Conservation (phyloP, 1,284 basidiomycete genomes). For the Farysia itapuensis region DNA sequence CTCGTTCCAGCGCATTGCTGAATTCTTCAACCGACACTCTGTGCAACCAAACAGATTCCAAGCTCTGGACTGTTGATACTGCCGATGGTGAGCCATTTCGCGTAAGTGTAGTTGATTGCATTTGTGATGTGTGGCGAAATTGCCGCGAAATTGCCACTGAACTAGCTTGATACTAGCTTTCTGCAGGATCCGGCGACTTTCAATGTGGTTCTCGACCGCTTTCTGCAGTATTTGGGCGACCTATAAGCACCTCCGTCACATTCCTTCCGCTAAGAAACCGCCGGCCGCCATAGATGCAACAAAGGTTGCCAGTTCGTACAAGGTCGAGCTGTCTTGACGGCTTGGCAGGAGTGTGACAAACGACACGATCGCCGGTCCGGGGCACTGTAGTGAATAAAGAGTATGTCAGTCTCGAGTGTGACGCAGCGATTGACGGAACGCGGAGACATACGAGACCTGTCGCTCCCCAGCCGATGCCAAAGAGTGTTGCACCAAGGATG, state of each 20-base stretch:
- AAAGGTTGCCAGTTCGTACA: constrained; percentile 7
- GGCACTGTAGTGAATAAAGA: constrained; percentile 13
- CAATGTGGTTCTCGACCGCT: neutral
- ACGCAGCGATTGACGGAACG: too few relatives aligned
- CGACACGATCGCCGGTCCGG: constrained; percentile 36
- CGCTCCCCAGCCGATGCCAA: constrained; percentile 57
- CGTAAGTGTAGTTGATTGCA: too few relatives aligned
- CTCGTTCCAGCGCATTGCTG: neutral
- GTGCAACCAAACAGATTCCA: constrained; percentile 1
- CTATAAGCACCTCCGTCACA: neutral
- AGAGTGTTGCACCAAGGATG: constrained; percentile 45
- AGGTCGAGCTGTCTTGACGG: constrained; percentile 1
- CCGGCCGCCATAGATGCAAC: constrained; percentile 30
- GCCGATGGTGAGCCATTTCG: constrained; percentile 1
- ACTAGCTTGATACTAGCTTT: too few relatives aligned
- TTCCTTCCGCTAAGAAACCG: constrained; percentile 13
- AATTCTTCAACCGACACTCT: neutral
- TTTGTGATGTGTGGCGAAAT: too few relatives aligned
- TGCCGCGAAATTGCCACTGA: too few relatives aligned
- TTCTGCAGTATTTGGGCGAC: neutral
- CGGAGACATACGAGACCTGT: constrained; percentile 32
- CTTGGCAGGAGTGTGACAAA: constrained; percentile 1
- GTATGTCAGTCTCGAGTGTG: neutral
- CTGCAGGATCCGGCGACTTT: constrained; percentile 2
- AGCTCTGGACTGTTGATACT: constrained; percentile 1